These are phyloP conservation scores for Apiotrichum siamense DNA, from an alignment of 1,284 basidiomycete species.

Conservation along the genomic window DNA sequence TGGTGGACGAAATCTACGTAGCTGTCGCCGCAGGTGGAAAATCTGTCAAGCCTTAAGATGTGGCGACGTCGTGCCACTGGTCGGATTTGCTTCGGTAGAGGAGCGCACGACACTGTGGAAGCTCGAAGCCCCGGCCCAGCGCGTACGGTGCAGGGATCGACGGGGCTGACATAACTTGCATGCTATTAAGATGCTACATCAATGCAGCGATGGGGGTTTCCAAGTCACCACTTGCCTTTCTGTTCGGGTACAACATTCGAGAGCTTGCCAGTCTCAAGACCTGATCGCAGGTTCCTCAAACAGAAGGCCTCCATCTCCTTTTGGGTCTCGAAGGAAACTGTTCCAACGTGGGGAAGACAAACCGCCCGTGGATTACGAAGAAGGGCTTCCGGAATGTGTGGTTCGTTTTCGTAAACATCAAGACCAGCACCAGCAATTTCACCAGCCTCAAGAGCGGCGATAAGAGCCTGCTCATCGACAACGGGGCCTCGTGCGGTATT, in stretches of 20 bases:
- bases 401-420: conserved; percentile 38
- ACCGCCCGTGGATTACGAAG: conserved; percentile 63
- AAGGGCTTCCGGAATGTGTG: conserved; percentile 10
- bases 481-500: conserved; percentile 29
- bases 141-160: too few relatives aligned
- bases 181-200: too few relatives aligned
- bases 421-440: conserved; percentile 25
- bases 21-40: too few relatives aligned
- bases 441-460: conserved; percentile 17
- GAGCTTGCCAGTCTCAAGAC: conserved; percentile 17
- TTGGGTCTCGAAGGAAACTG: conserved; percentile 70
- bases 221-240: conserved; percentile 4
- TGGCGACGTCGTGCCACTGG: too few relatives aligned
- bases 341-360: conserved; percentile 81
- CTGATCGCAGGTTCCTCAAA: conserved; percentile 20
- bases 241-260: conserved; percentile 22
- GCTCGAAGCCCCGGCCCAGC: too few relatives aligned
- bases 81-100: too few relatives aligned
- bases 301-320: conserved; percentile 56
- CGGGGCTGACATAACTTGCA: too few relatives aligned
- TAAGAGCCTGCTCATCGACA: conserved; percentile 26
- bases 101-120: too few relatives aligned
- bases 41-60: too few relatives aligned
- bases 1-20: too few relatives aligned
- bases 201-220: too few relatives aligned